Evolutionary conservation across 768 basidiomycete genomes (phyloP).

Genomic region (Russula griseocarnosa): DNA sequence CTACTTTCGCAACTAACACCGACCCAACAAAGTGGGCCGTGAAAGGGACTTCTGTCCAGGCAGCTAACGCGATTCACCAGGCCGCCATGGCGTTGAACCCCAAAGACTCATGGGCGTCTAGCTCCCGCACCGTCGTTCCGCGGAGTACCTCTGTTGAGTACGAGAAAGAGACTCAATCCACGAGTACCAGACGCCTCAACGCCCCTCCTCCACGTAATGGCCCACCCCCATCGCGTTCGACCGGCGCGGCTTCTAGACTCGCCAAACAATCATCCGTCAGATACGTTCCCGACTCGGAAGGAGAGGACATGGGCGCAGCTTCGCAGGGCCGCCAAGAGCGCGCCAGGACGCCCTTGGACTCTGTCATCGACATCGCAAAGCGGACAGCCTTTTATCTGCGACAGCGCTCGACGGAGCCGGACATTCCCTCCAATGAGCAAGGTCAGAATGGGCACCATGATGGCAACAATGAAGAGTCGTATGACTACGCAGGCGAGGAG

Average conservation of each 20-base stretch:
- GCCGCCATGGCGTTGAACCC: slow-evolving; percentile 56
- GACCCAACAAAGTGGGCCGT: slow-evolving; percentile 69
- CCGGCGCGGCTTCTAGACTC: slow-evolving; percentile 36
- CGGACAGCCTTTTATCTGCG: slow-evolving; percentile 64
- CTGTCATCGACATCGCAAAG: slow-evolving; percentile 53
- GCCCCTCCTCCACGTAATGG: slow-evolving; percentile 57
- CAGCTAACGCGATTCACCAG: slow-evolving; percentile 75
- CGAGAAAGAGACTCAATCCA: slow-evolving; percentile 59
- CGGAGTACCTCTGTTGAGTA: slow-evolving; percentile 80
- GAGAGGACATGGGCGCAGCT: slow-evolving; percentile 42
- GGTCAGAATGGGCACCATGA: slow-evolving; percentile 24
- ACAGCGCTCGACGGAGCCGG: slow-evolving; percentile 56
- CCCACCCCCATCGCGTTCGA: slow-evolving; percentile 32
- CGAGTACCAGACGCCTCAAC: slow-evolving; percentile 49
- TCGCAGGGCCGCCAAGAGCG: slow-evolving; percentile 39
- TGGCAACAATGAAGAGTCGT: slow-evolving; percentile 40
- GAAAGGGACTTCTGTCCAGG: slow-evolving; percentile 83
- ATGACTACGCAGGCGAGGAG: slow-evolving; percentile 79
- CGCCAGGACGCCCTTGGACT: slow-evolving; percentile 66
- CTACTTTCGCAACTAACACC: slow-evolving; percentile 38
- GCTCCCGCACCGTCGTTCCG: slow-evolving; percentile 48
- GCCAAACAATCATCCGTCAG: slow-evolving; percentile 53
- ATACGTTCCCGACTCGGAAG: slow-evolving; percentile 65
- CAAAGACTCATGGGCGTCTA: slow-evolving; percentile 63
- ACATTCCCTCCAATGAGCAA: slow-evolving; percentile 31